phyloP scores from a whole-genome alignment of 2,329 filamentous ascomycete species.

The Aspergillus sp. region DNA sequence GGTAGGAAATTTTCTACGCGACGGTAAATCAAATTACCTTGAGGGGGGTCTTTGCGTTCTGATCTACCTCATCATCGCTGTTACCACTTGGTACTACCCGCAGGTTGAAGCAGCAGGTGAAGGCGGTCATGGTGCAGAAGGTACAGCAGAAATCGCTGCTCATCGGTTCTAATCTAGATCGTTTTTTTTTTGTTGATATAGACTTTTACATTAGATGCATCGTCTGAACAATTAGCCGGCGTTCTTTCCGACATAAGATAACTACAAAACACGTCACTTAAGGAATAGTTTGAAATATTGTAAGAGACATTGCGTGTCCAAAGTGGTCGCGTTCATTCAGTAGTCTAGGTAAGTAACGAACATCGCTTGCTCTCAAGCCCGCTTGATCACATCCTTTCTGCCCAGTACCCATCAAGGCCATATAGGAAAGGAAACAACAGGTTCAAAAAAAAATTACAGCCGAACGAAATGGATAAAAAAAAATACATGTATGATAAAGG shows the following conservation, averaged over 20 bases:
- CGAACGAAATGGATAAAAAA: slow-evolving; percentile 10
- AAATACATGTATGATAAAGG: slow-evolving; percentile 7
- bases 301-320: not conserved
- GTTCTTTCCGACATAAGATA: too few species aligned
- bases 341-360: slow-evolving; percentile 22
- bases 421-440: slow-evolving; percentile 16
- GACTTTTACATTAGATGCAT: not conserved
- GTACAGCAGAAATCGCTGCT: not conserved
- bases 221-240: not conserved
- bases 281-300: too few species aligned
- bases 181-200: not conserved
- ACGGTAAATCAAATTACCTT: slow-evolving; percentile 87
- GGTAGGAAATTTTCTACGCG: slow-evolving; percentile 81
- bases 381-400: slow-evolving; percentile 24
- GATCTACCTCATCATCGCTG: slow-evolving; percentile 63
- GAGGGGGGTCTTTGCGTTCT: slow-evolving; percentile 77
- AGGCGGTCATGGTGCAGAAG: not conserved
- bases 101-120: slow-evolving; percentile 40
- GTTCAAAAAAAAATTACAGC: slow-evolving; percentile 14
- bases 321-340: slow-evolving; percentile 8
- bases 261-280: too few species aligned
- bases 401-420: slow-evolving; percentile 13
- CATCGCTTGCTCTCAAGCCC: slow-evolving; percentile 26
- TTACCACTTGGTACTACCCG: slow-evolving; percentile 63
- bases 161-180: not conserved